Evolutionary conservation across 768 basidiomycete genomes (phyloP), one percentile per base, ranked within the genome.

Genomic region (Steccherinum ochraceum): DNA sequence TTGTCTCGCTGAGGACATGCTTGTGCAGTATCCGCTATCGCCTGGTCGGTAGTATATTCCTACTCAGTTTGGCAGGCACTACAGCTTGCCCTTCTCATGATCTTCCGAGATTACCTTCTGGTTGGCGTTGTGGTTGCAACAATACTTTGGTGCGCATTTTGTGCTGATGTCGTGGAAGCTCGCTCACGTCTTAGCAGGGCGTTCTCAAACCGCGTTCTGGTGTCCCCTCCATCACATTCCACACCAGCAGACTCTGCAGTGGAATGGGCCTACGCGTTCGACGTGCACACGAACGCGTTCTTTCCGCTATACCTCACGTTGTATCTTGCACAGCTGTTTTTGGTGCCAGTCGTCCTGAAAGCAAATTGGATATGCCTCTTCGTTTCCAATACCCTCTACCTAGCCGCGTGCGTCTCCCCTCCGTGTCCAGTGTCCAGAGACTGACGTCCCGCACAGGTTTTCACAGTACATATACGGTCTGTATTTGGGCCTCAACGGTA

Each of bases 231-330:
- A 11, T 82, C 88, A 10, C 86, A 85, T 65, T 79, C 83, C 24
- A 76, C 83, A 11, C 78, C 78, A 0, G 75, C 79, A n/a, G 83
- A 87, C 57, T 80, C 86, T 41, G 69, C 69, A 18, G 86, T 93
- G 24, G 90, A 93, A 74, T 93, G 86, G 89, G 89, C 86, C 3
- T 98, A 96, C 67, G 92, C 90, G 12, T 95, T 98, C 61, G 95
- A 98, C 66, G 88, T 97, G 13, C 93, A 96, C 67, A 94, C 88
- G 52, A 97, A 98, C 61, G 86, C 93, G 2, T 98, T 97, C 75
- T 95, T 97, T 69, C 93, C 93, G 18, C 73, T 93, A 52, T 95
- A 89, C 69, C 79, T 96, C 52, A 86, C 89, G 10, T 79, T 96
- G 49, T 96, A 96, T 65, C 72, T 93, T 52, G 88, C 87, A 0